Percentiles rank a stretch among this genome's conserved stretches.
Evolutionary conservation across 305 asterid species (phyloP).

Genomic region (Petunia hybrid): DNA sequence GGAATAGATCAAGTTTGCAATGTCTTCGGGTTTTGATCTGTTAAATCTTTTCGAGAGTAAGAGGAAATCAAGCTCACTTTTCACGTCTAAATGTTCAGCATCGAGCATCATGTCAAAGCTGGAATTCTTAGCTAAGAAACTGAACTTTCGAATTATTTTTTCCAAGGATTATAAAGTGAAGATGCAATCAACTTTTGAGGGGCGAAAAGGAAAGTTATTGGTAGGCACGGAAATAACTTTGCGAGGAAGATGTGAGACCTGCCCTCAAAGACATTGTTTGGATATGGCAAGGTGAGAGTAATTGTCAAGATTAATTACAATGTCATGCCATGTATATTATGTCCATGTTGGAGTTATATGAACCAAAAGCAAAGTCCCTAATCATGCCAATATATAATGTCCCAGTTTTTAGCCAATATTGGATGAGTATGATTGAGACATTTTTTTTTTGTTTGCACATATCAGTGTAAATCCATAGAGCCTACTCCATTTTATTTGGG

Average conservation of each 20-base stretch:
- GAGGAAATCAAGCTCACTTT: slow-evolving; percentile 57
- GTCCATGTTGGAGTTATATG: slow-evolving; percentile 21
- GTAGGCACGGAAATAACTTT: slow-evolving; percentile 72
- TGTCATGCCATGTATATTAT: not conserved
- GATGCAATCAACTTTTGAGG: slow-evolving; percentile 69
- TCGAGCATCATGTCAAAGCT: slow-evolving; percentile 55
- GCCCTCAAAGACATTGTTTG: slow-evolving; percentile 78
- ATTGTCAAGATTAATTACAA: slow-evolving; percentile 31
- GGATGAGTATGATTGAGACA: not conserved
- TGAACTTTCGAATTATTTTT: slow-evolving; percentile 46
- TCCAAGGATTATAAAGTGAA: slow-evolving; percentile 66
- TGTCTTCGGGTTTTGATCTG: slow-evolving; percentile 85
- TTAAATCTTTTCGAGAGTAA: slow-evolving; percentile 62
- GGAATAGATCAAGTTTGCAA: slow-evolving; percentile 38
- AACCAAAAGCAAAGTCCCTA: not conserved
- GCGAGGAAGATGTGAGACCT: slow-evolving; percentile 73
- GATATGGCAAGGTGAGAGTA: slow-evolving; percentile 83
- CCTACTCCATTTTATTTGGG: too few relatives aligned
- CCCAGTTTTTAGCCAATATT: not conserved
- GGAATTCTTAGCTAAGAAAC: slow-evolving; percentile 64
- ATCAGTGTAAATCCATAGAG: too few relatives aligned
- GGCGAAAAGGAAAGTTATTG: slow-evolving; percentile 70
- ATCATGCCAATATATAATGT: not conserved
- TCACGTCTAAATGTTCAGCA: slow-evolving; percentile 75
- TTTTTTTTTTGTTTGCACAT: too few relatives aligned